A percentile compares a stretch with the other conserved stretches of the same genome.
Evolutionary conservation across 441 rosid species (phyloP).

Genomic region (Populus hybrid): DNA sequence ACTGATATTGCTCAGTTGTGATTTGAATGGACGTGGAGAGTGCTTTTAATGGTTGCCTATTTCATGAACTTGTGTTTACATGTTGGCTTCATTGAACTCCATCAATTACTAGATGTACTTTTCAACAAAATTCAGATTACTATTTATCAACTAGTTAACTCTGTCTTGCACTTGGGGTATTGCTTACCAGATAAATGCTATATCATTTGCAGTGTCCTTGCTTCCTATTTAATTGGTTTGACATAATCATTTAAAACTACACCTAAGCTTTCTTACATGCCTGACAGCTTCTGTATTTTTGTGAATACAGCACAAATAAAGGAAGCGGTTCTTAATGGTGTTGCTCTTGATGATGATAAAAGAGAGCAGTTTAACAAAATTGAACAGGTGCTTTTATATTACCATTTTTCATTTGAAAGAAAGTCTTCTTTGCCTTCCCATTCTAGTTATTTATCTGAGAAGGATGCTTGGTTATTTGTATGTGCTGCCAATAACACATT

Average conservation of each 20-base stretch:
- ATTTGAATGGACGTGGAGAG: no score
- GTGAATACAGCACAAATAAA: slow-evolving; percentile 57
- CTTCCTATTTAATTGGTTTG: not conserved
- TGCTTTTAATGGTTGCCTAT: not conserved
- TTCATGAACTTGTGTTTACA: not conserved
- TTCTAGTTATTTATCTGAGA: not conserved
- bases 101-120: not conserved
- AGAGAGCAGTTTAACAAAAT: slow-evolving; percentile 82
- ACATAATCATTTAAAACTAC: slow-evolving; percentile 1
- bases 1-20: not conserved
- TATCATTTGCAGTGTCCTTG: not conserved
- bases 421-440: not conserved
- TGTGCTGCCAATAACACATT: not conserved
- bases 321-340: slow-evolving; percentile 90
- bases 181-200: not conserved
- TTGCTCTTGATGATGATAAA: slow-evolving; percentile 79
- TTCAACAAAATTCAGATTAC: not conserved
- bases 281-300: slow-evolving; percentile 21
- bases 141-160: not conserved
- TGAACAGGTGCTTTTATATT: slow-evolving; percentile 58
- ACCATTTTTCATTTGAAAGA: not conserved
- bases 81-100: not conserved
- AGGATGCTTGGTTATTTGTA: not conserved
- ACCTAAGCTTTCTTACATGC: slow-evolving; percentile 13
- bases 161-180: not conserved